phyloP scores from a whole-genome alignment of 2,329 filamentous ascomycete genomes.

The Trichoderma cornu-damae region DNA sequence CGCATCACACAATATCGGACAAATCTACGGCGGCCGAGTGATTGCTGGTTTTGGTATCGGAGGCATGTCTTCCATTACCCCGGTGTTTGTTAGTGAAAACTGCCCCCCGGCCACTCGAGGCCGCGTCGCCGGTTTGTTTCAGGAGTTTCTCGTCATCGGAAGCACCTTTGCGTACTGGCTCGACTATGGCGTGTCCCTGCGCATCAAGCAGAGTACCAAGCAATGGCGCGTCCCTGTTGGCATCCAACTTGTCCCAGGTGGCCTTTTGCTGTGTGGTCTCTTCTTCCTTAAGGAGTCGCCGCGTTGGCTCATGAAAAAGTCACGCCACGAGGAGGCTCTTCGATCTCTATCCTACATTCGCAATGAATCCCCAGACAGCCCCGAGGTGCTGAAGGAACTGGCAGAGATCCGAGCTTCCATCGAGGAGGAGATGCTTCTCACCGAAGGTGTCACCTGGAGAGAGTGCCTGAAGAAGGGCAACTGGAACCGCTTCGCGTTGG shows the following conservation, averaged over 20 bases:
- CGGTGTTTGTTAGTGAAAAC: slow-evolving; percentile 24
- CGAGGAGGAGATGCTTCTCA: slow-evolving; percentile 58
- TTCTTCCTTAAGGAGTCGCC: slow-evolving; percentile 61
- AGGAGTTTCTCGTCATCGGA: slow-evolving; percentile 24
- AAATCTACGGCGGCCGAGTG: slow-evolving; percentile 25
- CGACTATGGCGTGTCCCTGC: slow-evolving; percentile 56
- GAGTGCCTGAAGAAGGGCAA: slow-evolving; percentile 12
- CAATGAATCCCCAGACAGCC: slow-evolving; percentile 50
- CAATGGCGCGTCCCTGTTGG: slow-evolving; percentile 64
- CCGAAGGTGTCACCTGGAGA: slow-evolving; percentile 13
- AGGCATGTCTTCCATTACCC: slow-evolving; percentile 25
- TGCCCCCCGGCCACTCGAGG: slow-evolving; percentile 22
- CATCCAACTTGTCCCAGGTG: slow-evolving; percentile 62
- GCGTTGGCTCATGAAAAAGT: slow-evolving; percentile 63
- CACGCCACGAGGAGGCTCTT: slow-evolving; percentile 54
- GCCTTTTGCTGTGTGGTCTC: slow-evolving; percentile 55
- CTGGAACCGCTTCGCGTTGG: slow-evolving; percentile 15
- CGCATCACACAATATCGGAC: slow-evolving; percentile 21
- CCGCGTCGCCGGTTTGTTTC: slow-evolving; percentile 24
- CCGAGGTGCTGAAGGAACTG: slow-evolving; percentile 66
- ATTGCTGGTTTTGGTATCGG: slow-evolving; percentile 26
- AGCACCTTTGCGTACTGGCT: slow-evolving; percentile 23
- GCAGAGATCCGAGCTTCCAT: slow-evolving; percentile 41
- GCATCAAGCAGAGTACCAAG: slow-evolving; percentile 41
- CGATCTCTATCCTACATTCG: slow-evolving; percentile 60